Percentiles rank a stretch among this genome's conserved stretches.
These are phyloP conservation scores for Fusarium mangiferae DNA, from an alignment of 2,329 filamentous ascomycete genomes.

Conservation along the genomic window DNA sequence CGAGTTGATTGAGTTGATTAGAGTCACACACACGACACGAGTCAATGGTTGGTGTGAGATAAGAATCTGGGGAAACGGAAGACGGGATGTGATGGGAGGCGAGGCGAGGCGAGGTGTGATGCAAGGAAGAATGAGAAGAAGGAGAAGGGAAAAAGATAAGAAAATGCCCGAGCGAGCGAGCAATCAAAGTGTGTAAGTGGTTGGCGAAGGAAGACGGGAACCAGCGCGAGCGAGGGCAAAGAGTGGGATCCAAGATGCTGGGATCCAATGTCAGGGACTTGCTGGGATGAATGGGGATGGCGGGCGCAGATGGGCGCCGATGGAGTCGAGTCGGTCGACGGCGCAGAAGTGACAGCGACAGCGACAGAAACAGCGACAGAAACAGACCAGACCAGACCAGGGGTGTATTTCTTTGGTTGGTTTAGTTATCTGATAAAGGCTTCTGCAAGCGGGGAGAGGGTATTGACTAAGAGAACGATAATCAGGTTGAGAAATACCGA, in stretches of 20 bases:
- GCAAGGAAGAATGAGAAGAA: conserved; percentile 27
- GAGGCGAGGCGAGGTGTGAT: conserved; percentile 26
- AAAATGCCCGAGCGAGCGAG: conserved; percentile 24
- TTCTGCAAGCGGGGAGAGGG: conserved; percentile 40
- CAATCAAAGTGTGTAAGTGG: conserved; percentile 41
- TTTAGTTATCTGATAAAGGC: conserved; percentile 44
- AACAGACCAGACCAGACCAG: conserved; percentile 36
- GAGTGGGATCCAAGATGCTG: conserved; percentile 45
- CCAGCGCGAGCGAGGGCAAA: conserved; percentile 36
- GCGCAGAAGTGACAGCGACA: neutral
- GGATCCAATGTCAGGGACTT: conserved; percentile 41
- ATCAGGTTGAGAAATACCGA: conserved; percentile 19
- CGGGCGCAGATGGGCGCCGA: conserved; percentile 46
- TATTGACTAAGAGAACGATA: conserved; percentile 39
- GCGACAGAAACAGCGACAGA: neutral
- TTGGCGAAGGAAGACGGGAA: conserved; percentile 20
- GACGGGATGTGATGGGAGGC: conserved; percentile 17
- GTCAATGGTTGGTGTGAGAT: conserved; percentile 44
- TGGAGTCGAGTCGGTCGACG: conserved; percentile 40
- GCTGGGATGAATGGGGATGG: conserved; percentile 40
- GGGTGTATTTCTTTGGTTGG: conserved; percentile 7
- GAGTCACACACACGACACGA: conserved; percentile 24
- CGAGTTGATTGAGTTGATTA: conserved; percentile 25
- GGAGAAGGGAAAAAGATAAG: conserved; percentile 41
- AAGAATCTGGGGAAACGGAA: conserved; percentile 47